Evolutionary conservation across 225 moss, liverwort and hornwort species (phyloP).

Genomic region (Anthoceros angustus): DNA sequence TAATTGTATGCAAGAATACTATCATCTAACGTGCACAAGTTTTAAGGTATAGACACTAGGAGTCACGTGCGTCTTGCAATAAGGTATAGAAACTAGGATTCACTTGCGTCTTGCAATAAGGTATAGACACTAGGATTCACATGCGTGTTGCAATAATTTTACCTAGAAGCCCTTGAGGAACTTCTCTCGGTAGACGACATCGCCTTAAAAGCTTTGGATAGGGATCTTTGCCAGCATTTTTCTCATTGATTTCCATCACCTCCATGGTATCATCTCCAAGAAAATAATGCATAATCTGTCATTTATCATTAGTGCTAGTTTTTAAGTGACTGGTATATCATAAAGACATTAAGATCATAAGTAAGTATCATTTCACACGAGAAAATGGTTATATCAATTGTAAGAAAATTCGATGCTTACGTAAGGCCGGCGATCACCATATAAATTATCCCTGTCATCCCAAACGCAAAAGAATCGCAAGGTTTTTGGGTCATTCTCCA

Average conservation of each 20-base stretch:
- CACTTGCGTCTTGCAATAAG: constrained; percentile 11
- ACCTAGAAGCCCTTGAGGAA: constrained; percentile 76
- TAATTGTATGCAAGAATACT: neutral
- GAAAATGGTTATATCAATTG: neutral
- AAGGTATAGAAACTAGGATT: too few relatives aligned
- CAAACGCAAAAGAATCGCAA: constrained; percentile 76
- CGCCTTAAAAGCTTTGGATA: constrained; percentile 65
- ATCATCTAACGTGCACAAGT: neutral
- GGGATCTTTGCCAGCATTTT: constrained; percentile 61
- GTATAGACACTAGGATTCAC: neutral
- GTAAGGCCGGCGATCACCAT: constrained; percentile 79
- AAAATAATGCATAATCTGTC: constrained; percentile 74
- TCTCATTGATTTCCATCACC: constrained; percentile 75
- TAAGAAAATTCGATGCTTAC: constrained; percentile 19
- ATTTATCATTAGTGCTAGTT: neutral
- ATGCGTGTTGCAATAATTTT: neutral
- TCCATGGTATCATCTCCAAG: constrained; percentile 88
- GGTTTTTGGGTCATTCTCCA: constrained; percentile 65
- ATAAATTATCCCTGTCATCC: constrained; percentile 86
- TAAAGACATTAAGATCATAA: too few relatives aligned
- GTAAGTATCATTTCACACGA: neutral
- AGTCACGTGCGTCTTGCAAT: neutral
- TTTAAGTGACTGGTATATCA: neutral
- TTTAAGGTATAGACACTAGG: too few relatives aligned
- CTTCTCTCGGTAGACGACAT: constrained; percentile 41